phyloP scores from a whole-genome alignment of 352 stramenopile species.

The Aphanomyces invadans region DNA sequence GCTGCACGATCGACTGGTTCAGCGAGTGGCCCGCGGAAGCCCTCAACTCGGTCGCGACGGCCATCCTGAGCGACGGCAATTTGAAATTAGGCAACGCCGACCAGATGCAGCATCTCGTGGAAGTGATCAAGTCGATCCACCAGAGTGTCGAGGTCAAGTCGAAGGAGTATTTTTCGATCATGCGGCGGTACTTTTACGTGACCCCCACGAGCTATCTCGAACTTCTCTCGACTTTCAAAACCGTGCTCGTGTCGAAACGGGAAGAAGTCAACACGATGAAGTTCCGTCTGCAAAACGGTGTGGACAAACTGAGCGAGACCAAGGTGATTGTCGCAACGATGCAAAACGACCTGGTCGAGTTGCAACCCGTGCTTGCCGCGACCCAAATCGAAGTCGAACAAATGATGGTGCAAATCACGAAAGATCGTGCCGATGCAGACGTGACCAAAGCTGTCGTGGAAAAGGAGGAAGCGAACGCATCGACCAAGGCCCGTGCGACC shows the following conservation, averaged over 20 bases:
- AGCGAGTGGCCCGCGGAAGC: slow-evolving; percentile 82
- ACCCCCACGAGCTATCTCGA: slow-evolving; percentile 91
- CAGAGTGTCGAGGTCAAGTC: slow-evolving; percentile 82
- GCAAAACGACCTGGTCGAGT: slow-evolving; percentile 74
- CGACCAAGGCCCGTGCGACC: slow-evolving; percentile 74
- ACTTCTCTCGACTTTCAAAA: slow-evolving; percentile 87
- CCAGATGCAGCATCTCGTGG: slow-evolving; percentile 49
- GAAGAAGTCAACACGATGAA: slow-evolving; percentile 86
- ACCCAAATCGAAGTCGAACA: slow-evolving; percentile 80
- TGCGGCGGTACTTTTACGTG: slow-evolving; percentile 89
- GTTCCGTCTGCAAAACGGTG: slow-evolving; percentile 71
- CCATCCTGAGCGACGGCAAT: slow-evolving; percentile 77
- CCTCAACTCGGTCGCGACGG: slow-evolving; percentile 72
- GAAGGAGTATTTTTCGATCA: slow-evolving; percentile 77
- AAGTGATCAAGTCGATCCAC: slow-evolving; percentile 85
- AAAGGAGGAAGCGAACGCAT: slow-evolving; percentile 83
- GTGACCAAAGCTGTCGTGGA: slow-evolving; percentile 78
- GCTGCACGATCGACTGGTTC: slow-evolving; percentile 85
- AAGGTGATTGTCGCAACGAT: slow-evolving; percentile 75
- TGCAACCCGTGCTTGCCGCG: slow-evolving; percentile 66
- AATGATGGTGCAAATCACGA: slow-evolving; percentile 87
- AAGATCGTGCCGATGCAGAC: slow-evolving; percentile 85
- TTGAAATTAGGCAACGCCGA: slow-evolving; percentile 43
- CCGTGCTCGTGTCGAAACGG: slow-evolving; percentile 80
- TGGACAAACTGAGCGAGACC: slow-evolving; percentile 82